Conservation (phyloP, 495 filamentous ascomycete genomes). For the Tirmania nivea region DNA sequence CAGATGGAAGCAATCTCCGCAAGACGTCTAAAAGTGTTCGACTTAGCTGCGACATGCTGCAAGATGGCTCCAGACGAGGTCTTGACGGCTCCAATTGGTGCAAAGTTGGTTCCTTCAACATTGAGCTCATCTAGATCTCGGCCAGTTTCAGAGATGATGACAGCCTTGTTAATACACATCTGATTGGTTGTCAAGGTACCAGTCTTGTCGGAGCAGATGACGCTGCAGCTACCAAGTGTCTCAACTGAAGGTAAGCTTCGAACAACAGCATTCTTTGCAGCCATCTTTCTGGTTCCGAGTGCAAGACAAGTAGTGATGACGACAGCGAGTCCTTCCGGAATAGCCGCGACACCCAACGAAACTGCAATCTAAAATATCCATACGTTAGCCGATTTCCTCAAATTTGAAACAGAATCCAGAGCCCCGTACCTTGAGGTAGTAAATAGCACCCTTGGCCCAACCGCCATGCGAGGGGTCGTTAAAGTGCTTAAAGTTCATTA, state of each 20-base stretch:
- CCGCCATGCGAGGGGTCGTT: slow-evolving; percentile 78
- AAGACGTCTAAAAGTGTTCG: slow-evolving; percentile 58
- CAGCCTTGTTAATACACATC: slow-evolving; percentile 92
- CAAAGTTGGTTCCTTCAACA: slow-evolving; percentile 84
- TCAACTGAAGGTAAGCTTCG: slow-evolving; percentile 91
- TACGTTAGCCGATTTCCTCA: not conserved
- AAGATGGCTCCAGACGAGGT: slow-evolving; percentile 42
- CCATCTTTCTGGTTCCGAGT: slow-evolving; percentile 92
- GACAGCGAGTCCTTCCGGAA: slow-evolving; percentile 89
- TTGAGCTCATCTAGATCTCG: slow-evolving; percentile 65
- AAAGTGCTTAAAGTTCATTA: slow-evolving; percentile 96
- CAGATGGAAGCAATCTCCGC: slow-evolving; percentile 74
- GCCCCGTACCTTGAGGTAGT: slow-evolving; percentile 57
- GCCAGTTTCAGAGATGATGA: slow-evolving; percentile 54
- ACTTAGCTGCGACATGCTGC: slow-evolving; percentile 47
- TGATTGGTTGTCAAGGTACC: slow-evolving; percentile 97
- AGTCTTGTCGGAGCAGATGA: slow-evolving; percentile 99
- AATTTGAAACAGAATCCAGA: too few species aligned
- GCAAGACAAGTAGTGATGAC: slow-evolving; percentile 96
- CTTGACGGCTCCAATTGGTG: slow-evolving; percentile 51
- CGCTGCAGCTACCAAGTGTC: slow-evolving; percentile 94
- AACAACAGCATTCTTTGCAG: slow-evolving; percentile 91
- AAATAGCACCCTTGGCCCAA: slow-evolving; percentile 96
- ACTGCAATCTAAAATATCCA: slow-evolving; percentile 49
- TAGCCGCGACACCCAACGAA: slow-evolving; percentile 91